phyloP scores from a whole-genome alignment of 129 eudicot species.

The Kitagawia praeruptora region DNA sequence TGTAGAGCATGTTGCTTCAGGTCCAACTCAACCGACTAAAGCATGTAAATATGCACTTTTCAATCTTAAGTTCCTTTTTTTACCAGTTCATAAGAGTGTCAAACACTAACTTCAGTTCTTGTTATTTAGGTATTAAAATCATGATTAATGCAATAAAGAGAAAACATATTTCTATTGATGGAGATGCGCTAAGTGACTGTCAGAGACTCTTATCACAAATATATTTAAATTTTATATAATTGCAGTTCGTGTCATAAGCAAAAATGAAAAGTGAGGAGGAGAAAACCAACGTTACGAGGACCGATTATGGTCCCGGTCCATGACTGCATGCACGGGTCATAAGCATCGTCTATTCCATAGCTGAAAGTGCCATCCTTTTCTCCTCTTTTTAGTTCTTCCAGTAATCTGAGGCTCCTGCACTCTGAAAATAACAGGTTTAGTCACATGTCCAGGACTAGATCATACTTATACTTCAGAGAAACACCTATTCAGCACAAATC shows the following conservation, averaged over 20 bases:
- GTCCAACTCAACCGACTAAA: neutral
- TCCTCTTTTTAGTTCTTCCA: constrained; percentile 84
- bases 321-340: constrained; percentile 73
- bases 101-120: neutral
- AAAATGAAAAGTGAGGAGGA: neutral
- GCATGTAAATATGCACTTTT: neutral
- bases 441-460: constrained; percentile 9
- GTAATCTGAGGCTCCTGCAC: constrained; percentile 73
- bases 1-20: neutral
- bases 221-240: neutral
- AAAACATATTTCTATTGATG: neutral
- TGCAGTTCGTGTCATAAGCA: neutral
- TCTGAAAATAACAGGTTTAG: constrained; percentile 34
- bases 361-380: constrained; percentile 87
- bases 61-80: neutral
- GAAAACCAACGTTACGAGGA: constrained; percentile 59
- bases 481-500: neutral
- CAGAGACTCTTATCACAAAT: neutral
- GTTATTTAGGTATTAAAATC: neutral
- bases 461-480: neutral
- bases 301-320: constrained; percentile 86
- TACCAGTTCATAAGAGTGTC: neutral
- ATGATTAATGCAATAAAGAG: neutral
- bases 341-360: constrained; percentile 82
- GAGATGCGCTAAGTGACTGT: neutral